A percentile compares a stretch with the other conserved stretches of the same genome.
Evolutionary conservation across 345 rosid species (phyloP).

Genomic region (Pelargonium nanum): DNA sequence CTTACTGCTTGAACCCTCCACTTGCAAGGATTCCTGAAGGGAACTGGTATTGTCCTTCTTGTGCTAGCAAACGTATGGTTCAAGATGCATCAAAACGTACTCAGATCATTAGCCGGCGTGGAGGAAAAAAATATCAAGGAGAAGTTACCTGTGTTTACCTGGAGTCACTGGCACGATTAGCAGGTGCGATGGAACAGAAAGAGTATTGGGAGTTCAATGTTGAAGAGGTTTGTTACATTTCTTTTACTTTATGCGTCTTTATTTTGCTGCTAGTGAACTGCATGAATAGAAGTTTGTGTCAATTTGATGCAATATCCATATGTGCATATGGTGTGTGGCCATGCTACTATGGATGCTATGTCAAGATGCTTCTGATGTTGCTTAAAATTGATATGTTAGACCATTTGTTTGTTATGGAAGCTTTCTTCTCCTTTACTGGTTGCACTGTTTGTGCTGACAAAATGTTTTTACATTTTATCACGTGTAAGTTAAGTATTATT

Average conservation of each 20-base stretch:
- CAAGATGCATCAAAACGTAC: constrained; percentile 38
- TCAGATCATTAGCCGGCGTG: constrained; percentile 29
- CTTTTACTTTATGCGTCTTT: neutral
- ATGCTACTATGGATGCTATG: neutral
- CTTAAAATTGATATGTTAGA: neutral
- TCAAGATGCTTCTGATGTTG: neutral
- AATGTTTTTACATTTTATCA: too few species aligned
- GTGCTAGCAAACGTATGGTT: constrained; percentile 43
- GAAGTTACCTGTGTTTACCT: constrained; percentile 56
- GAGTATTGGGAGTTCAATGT: constrained; percentile 74
- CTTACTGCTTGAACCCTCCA: constrained; percentile 96
- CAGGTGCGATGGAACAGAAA: constrained; percentile 59
- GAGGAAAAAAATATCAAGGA: constrained; percentile 56
- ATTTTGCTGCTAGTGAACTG: neutral
- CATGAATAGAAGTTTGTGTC: neutral
- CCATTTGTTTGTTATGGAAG: neutral
- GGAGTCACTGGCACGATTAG: constrained; percentile 49
- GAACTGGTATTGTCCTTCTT: constrained; percentile 98
- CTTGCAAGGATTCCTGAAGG: constrained; percentile 93
- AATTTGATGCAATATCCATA: neutral
- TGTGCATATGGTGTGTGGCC: neutral
- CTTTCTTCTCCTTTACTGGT: neutral
- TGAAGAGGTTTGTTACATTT: constrained; percentile 57
- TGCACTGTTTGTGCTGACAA: neutral
- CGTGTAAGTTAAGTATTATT: neutral